A percentile compares a stretch with the other conserved stretches of the same genome.
Evolutionary conservation across 495 filamentous ascomycete genomes (phyloP).

Genomic region (Hypomontagnella submonticulosa): DNA sequence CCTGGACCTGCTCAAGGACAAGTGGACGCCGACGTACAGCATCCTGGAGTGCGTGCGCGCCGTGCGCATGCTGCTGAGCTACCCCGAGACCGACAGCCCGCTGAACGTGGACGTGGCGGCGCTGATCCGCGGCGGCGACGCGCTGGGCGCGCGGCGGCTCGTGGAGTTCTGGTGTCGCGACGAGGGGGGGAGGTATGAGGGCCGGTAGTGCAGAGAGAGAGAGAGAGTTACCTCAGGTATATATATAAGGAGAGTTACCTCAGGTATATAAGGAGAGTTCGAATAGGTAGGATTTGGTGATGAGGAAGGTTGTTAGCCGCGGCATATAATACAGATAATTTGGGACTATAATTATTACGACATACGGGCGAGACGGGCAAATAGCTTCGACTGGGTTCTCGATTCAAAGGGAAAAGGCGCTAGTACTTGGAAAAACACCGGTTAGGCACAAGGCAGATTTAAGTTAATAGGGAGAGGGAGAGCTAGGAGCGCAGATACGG

Average conservation of each 20-base stretch:
- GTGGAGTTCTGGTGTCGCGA: constrained; percentile 81
- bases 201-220: constrained; percentile 37
- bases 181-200: constrained; percentile 61
- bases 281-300: too few relatives aligned
- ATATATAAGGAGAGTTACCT: too few relatives aligned
- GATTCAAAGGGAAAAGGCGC: constrained; percentile 17
- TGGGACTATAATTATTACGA: constrained; percentile 9
- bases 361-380: background rate
- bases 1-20: constrained; percentile 82
- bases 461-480: constrained; percentile 3
- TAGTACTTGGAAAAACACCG: constrained; percentile 12
- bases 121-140: constrained; percentile 79
- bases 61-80: constrained; percentile 79
- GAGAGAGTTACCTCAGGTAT: too few relatives aligned
- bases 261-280: too few relatives aligned
- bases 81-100: constrained; percentile 83
- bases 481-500: background rate
- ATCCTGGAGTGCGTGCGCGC: constrained; percentile 79
- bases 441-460: background rate
- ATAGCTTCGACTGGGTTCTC: background rate
- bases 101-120: constrained; percentile 90
- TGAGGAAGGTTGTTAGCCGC: background rate
- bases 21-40: constrained; percentile 88
- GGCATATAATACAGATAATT: background rate
- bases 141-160: constrained; percentile 78